These are phyloP conservation scores for Dioszegia crocea DNA, from an alignment of 768 basidiomycete genomes.

Conservation along the genomic window DNA sequence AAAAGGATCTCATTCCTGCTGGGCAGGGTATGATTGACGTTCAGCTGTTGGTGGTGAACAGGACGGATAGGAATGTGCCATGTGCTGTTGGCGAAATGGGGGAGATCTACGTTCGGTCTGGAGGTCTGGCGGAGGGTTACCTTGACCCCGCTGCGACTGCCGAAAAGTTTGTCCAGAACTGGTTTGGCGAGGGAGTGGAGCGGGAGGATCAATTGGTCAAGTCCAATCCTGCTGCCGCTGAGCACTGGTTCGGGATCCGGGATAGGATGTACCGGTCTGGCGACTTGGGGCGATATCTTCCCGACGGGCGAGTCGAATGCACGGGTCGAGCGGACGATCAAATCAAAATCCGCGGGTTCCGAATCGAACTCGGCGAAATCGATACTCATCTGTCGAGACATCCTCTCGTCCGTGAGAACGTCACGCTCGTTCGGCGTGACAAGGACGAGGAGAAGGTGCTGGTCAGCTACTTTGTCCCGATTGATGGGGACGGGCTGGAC, in stretches of 20 bases:
- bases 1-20: conserved; percentile 97
- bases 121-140: conserved; percentile 93
- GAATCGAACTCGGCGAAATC: conserved; percentile 96
- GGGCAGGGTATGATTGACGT: conserved; percentile 97
- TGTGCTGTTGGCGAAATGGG: conserved; percentile 96
- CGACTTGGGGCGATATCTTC: conserved; percentile 89
- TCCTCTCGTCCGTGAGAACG: conserved; percentile 91
- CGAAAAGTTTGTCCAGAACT: conserved; percentile 91
- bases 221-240: conserved; percentile 56
- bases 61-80: conserved; percentile 72
- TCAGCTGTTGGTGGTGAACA: conserved; percentile 92
- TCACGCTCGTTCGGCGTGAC: conserved; percentile 90
- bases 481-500: conserved; percentile 62
- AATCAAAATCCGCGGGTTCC: conserved; percentile 98
- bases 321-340: conserved; percentile 97
- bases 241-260: conserved; percentile 88
- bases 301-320: conserved; percentile 90
- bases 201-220: conserved; percentile 69
- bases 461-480: conserved; percentile 92
- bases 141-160: conserved; percentile 73
- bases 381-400: conserved; percentile 93
- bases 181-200: conserved; percentile 63
- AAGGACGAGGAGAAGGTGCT: conserved; percentile 99
- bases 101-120: conserved; percentile 95
- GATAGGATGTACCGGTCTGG: conserved; percentile 98